A percentile compares a stretch with the other conserved stretches of the same genome.
Conservation (phyloP, 805 yeast genomes). For the Zygosaccharomyces bailii region DNA sequence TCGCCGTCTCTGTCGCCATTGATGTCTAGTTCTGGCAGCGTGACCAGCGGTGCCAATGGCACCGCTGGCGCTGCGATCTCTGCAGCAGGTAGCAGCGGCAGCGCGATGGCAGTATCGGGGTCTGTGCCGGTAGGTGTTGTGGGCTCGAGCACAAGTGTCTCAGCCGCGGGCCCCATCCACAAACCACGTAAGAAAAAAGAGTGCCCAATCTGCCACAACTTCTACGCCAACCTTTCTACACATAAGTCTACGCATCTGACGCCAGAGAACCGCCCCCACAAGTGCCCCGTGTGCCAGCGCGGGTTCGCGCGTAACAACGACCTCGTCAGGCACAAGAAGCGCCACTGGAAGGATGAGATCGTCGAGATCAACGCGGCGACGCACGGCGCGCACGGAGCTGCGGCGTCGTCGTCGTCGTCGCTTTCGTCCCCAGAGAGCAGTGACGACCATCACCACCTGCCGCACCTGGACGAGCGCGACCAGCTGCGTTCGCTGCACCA, state of each 20-base stretch:
- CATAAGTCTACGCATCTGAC: slow-evolving; percentile 76
- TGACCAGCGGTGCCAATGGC: slow-evolving; percentile 5
- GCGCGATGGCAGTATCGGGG: no score
- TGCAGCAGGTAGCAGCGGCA: slow-evolving; percentile 1
- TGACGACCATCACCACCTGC: neutral
- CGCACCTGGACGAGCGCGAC: slow-evolving; percentile 18
- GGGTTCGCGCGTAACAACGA: slow-evolving; percentile 90
- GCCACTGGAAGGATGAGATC: slow-evolving; percentile 70
- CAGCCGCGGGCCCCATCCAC: slow-evolving; percentile 24
- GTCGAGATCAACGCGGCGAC: slow-evolving; percentile 8
- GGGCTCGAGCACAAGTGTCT: no score
- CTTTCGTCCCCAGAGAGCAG: slow-evolving; percentile 1
- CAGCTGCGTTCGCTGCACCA: slow-evolving; percentile 31
- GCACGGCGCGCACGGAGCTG: slow-evolving; percentile 6
- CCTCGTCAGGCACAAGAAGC: slow-evolving; percentile 75
- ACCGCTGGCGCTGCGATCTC: slow-evolving; percentile 3
- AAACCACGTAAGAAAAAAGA: slow-evolving; percentile 61
- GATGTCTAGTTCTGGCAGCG: neutral
- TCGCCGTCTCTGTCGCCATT: slow-evolving; percentile 10
- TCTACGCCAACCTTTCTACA: slow-evolving; percentile 76
- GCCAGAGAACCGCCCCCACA: slow-evolving; percentile 70
- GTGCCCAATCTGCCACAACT: slow-evolving; percentile 65
- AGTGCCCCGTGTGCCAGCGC: slow-evolving; percentile 72
- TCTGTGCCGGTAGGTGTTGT: no score
- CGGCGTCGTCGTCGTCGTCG: slow-evolving; percentile 8